Conservation (phyloP, 139 green algal species). For the Monoraphidium neglectum region DNA sequence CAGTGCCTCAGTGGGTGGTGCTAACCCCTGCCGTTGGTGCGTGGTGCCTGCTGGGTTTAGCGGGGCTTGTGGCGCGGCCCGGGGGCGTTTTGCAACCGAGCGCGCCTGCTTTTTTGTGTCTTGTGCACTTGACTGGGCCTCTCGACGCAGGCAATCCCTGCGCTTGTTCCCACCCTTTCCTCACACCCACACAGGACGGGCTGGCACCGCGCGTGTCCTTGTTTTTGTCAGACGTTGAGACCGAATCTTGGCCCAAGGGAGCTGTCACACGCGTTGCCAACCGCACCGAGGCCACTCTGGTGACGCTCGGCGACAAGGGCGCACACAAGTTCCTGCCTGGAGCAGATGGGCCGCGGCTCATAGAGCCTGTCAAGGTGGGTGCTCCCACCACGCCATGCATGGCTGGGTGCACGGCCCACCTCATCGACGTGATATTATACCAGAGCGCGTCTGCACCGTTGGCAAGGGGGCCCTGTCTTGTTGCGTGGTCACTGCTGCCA, state of each 20-base stretch:
- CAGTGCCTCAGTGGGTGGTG: background rate
- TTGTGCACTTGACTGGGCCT: too few species aligned
- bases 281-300: slow-evolving; percentile 44
- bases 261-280: slow-evolving; percentile 41
- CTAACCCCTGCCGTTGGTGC: background rate
- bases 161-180: too few species aligned
- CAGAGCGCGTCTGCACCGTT: too few species aligned
- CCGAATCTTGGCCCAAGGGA: slow-evolving; percentile 60
- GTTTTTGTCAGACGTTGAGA: slow-evolving; percentile 88
- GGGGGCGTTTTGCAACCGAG: background rate
- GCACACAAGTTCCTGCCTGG: slow-evolving; percentile 44
- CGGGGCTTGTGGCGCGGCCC: background rate
- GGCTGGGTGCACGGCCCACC: background rate
- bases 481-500: too few species aligned
- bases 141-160: too few species aligned
- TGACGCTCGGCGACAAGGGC: slow-evolving; percentile 68
- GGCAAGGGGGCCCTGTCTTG: too few species aligned
- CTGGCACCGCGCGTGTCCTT: slow-evolving; percentile 57
- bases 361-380: slow-evolving; percentile 26
- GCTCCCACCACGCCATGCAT: background rate
- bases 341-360: background rate
- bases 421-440: too few species aligned
- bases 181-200: slow-evolving; percentile 37
- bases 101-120: too few species aligned
- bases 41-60: too few species aligned